These are phyloP conservation scores for Schizophyllum commune DNA, from an alignment of 1,284 basidiomycete genomes.

Conservation along the genomic window DNA sequence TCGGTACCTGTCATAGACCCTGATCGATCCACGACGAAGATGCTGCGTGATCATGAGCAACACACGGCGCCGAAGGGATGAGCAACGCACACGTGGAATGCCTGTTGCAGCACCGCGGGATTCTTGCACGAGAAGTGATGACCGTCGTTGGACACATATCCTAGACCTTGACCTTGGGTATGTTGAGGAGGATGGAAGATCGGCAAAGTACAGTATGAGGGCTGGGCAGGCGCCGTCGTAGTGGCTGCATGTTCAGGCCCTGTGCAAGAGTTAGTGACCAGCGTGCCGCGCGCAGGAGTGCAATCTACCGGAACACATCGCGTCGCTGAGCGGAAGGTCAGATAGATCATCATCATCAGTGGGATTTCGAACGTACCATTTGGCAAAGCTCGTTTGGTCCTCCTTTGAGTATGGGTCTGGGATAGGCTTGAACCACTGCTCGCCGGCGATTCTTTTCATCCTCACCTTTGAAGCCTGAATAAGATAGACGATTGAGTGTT, in stretches of 20 bases:
- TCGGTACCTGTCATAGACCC: constrained; percentile 40
- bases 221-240: constrained; percentile 29
- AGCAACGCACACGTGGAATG: constrained; percentile 60
- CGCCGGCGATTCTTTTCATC: neutral
- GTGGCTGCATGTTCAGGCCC: constrained; percentile 43
- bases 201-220: constrained; percentile 48
- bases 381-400: constrained; percentile 43
- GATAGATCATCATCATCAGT: neutral
- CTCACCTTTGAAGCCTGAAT: constrained; percentile 28
- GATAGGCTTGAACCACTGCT: constrained; percentile 4
- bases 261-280: constrained; percentile 14
- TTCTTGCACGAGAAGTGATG: constrained; percentile 49
- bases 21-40: constrained; percentile 51
- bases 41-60: constrained; percentile 21
- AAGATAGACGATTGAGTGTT: constrained; percentile 1
- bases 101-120: constrained; percentile 43
- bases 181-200: constrained; percentile 41
- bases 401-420: constrained; percentile 52
- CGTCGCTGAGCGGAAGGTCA: constrained; percentile 32
- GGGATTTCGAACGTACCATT: constrained; percentile 36
- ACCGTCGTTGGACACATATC: constrained; percentile 51
- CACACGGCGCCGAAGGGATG: too few species aligned
- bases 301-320: constrained; percentile 40
- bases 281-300: neutral
- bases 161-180: constrained; percentile 24